Evolutionary conservation across 1,284 basidiomycete species (phyloP).

Genomic region (Trametes sp.): DNA sequence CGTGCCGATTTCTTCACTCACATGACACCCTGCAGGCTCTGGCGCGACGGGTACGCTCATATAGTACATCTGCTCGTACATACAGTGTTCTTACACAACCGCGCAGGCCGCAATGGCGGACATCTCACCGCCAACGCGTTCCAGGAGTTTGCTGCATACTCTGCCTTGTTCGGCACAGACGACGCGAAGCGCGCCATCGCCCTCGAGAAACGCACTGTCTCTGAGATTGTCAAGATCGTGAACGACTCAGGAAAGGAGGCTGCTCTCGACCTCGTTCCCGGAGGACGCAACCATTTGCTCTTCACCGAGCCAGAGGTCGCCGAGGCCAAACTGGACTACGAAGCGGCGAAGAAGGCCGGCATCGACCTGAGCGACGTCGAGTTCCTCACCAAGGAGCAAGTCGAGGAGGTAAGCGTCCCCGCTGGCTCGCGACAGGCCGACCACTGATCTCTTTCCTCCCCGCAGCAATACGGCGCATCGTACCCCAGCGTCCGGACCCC

Average conservation of each 20-base stretch:
- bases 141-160: conserved; percentile 50
- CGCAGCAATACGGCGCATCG: conserved; percentile 61
- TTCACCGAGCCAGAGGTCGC: conserved; percentile 54
- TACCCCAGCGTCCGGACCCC: conserved; percentile 60
- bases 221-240: conserved; percentile 59
- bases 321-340: conserved; percentile 52
- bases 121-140: conserved; percentile 70
- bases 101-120: conserved; percentile 76
- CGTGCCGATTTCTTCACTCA: too few species aligned
- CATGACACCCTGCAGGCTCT: conserved; percentile 56
- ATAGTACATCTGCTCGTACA: neutral
- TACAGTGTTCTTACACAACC: neutral
- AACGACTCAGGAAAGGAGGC: conserved; percentile 50
- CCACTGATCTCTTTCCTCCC: too few species aligned
- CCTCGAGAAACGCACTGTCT: conserved; percentile 66
- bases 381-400: conserved; percentile 58
- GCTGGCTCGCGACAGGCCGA: neutral
- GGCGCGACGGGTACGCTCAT: conserved; percentile 73
- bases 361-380: conserved; percentile 52
- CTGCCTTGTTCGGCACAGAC: conserved; percentile 52
- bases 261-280: conserved; percentile 69
- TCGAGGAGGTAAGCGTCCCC: conserved; percentile 50
- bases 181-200: conserved; percentile 63
- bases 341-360: conserved; percentile 63
- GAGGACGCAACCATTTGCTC: conserved; percentile 62